Evolutionary conservation across 441 rosid species (phyloP).

Genomic region (Syzygium malaccense): DNA sequence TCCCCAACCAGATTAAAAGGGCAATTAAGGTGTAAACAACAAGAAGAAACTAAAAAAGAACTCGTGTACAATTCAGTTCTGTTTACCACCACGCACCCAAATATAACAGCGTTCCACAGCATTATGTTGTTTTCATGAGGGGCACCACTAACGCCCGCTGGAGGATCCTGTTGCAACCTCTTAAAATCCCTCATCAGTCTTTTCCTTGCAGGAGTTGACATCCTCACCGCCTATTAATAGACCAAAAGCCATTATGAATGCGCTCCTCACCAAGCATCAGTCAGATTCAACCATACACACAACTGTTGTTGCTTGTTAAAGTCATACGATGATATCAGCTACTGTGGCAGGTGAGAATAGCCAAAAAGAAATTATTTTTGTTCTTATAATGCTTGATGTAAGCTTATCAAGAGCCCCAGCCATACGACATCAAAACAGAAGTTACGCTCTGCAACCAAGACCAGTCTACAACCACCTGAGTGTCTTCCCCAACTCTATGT

Average conservation of each 20-base stretch:
- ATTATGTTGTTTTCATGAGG: constrained; percentile 60
- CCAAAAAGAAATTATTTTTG: not conserved
- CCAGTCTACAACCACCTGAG: not conserved
- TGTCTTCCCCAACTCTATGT: not conserved
- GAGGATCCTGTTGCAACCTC: constrained; percentile 70
- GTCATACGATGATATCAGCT: not conserved
- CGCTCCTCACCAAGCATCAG: not conserved
- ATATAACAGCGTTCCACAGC: constrained; percentile 68
- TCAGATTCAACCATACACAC: not conserved
- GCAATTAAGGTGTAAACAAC: not conserved
- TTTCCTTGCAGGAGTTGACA: constrained; percentile 63
- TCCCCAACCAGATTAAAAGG: not conserved
- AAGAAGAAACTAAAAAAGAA: not conserved
- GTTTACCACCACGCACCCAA: constrained; percentile 28
- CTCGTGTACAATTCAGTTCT: not conserved
- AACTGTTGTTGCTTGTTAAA: not conserved
- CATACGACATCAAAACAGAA: not conserved
- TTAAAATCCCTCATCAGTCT: constrained; percentile 75
- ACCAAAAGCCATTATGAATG: not conserved
- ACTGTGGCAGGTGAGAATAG: not conserved
- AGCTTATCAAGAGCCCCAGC: not conserved
- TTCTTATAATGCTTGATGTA: not conserved
- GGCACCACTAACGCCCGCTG: constrained; percentile 59
- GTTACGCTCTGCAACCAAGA: not conserved
- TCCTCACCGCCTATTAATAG: not conserved